Evolutionary conservation across 108 stramenopile genomes (phyloP).

Genomic region (Craspedostauros australis): DNA sequence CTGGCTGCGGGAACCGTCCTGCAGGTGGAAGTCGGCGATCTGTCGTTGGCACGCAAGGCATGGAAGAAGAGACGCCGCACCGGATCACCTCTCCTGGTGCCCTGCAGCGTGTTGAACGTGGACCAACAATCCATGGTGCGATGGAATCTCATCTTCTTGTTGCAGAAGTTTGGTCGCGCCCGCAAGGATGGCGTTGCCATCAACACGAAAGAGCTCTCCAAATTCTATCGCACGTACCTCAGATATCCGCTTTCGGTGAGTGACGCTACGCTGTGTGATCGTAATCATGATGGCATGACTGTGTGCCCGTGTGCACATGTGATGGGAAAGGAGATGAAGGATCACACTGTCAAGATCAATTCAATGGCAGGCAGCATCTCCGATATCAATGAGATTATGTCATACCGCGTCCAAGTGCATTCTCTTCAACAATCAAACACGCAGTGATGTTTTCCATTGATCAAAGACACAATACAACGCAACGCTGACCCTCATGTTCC

Average conservation of each 20-base stretch:
- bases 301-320: too few species aligned
- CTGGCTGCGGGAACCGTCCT: constrained; percentile 51
- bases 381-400: too few species aligned
- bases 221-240: constrained; percentile 29
- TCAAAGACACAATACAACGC: constrained; percentile 2
- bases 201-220: constrained; percentile 12
- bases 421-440: too few species aligned
- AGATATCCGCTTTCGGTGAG: constrained; percentile 30
- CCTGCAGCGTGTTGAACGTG: constrained; percentile 66
- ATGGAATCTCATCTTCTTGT: constrained; percentile 62
- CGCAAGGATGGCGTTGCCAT: constrained; percentile 27
- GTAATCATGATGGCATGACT: too few species aligned
- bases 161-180: constrained; percentile 49
- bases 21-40: constrained; percentile 70
- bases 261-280: too few species aligned
- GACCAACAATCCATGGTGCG: constrained; percentile 56
- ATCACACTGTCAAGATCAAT: too few species aligned
- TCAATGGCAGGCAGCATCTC: too few species aligned
- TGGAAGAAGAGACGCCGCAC: constrained; percentile 87
- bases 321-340: too few species aligned
- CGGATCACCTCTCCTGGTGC: constrained; percentile 69
- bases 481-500: background rate
- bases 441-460: background rate
- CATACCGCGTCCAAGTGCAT: too few species aligned
- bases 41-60: constrained; percentile 70